These are phyloP conservation scores for Catharanthus roseus DNA, from an alignment of 257 asterid genomes.

Conservation along the genomic window DNA sequence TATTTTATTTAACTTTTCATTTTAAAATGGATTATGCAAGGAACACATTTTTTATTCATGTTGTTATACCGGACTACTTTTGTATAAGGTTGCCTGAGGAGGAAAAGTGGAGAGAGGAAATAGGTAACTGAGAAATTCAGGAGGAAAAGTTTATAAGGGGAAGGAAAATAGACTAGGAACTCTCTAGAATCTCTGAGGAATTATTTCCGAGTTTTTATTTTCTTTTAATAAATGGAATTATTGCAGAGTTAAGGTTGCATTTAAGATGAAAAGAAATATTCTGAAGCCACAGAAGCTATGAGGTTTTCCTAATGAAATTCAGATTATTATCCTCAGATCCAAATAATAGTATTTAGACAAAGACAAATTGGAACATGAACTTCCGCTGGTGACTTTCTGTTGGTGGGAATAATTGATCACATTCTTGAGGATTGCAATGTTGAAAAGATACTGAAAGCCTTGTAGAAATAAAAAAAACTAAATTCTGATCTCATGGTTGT, in stretches of 20 bases:
- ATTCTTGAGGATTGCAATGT: background rate
- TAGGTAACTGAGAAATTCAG: background rate
- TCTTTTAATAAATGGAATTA: too few species aligned
- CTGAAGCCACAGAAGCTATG: background rate
- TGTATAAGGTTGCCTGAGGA: background rate
- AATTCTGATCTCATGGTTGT: background rate
- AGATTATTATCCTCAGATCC: too few species aligned
- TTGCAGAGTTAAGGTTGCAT: background rate
- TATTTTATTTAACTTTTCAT: background rate
- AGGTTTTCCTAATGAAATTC: too few species aligned
- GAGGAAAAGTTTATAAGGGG: too few species aligned
- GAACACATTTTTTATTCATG: background rate
- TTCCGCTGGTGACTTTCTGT: background rate
- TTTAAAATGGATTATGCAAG: background rate
- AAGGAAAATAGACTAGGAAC: too few species aligned
- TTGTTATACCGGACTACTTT: background rate
- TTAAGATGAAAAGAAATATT: background rate
- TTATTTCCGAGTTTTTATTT: background rate
- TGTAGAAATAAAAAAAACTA: background rate
- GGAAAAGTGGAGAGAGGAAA: background rate
- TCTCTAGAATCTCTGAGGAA: background rate
- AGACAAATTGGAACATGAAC: background rate
- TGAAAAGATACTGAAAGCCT: background rate
- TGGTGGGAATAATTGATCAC: background rate
- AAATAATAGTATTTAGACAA: too few species aligned